Conservation (phyloP, 306 rosid genomes). For the Cucurbita moschata region DNA sequence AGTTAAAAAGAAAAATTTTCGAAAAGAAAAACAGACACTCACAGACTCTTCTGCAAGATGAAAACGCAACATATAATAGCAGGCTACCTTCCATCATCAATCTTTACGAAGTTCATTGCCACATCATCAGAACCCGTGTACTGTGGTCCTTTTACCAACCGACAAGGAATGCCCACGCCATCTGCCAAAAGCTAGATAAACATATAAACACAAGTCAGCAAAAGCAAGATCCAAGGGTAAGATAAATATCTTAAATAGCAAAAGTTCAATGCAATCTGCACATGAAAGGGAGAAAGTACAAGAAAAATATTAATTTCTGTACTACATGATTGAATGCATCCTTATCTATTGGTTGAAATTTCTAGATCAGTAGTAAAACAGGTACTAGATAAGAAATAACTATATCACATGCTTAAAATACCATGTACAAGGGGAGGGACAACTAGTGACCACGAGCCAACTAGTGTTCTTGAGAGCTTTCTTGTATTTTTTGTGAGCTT, state of each 20-base stretch:
- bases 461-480: too few relatives aligned
- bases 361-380: too few relatives aligned
- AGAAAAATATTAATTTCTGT: not conserved
- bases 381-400: too few relatives aligned
- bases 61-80: conserved; percentile 5
- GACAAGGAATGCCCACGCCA: conserved; percentile 72
- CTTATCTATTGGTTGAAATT: too few relatives aligned
- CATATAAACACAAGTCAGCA: not conserved
- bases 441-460: too few relatives aligned
- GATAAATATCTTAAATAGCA: not conserved
- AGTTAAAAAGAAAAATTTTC: not conserved
- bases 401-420: too few relatives aligned
- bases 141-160: conserved; percentile 76
- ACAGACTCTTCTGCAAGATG: not conserved
- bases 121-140: conserved; percentile 72
- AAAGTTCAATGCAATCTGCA: not conserved
- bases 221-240: not conserved
- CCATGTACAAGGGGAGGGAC: too few relatives aligned
- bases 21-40: not conserved
- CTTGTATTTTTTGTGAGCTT: too few relatives aligned
- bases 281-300: not conserved
- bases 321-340: too few relatives aligned
- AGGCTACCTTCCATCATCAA: conserved; percentile 75
- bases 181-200: conserved; percentile 74
- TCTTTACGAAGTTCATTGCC: conserved; percentile 81